These are phyloP conservation scores for Ceratobasidium sp. DNA, from an alignment of 1,284 basidiomycete species.

Conservation along the genomic window DNA sequence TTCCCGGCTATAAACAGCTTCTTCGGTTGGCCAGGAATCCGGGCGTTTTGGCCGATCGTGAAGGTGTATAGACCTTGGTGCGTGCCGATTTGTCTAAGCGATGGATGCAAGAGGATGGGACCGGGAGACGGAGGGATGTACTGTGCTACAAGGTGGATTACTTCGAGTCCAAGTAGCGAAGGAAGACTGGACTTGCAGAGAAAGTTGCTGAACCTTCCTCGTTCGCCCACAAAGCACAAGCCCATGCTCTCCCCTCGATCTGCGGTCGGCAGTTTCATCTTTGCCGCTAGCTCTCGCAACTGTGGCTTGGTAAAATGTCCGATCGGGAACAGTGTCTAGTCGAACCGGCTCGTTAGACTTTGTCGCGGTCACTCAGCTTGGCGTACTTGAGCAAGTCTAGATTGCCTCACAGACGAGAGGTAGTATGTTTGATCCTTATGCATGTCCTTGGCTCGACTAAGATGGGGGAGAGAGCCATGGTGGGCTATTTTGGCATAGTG, in stretches of 20 bases:
- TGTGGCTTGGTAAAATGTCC: conserved; percentile 69
- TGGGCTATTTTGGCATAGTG: conserved; percentile 85
- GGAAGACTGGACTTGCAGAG: conserved; percentile 59
- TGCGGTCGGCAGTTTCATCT: conserved; percentile 77
- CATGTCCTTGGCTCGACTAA: conserved; percentile 70
- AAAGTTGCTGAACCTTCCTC: conserved; percentile 75
- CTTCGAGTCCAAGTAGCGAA: neutral
- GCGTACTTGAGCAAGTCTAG: conserved; percentile 58
- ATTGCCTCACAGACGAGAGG: conserved; percentile 77
- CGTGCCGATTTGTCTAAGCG: conserved; percentile 56
- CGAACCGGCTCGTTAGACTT: neutral
- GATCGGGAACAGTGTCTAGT: conserved; percentile 80
- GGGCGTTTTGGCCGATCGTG: conserved; percentile 84
- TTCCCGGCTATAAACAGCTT: conserved; percentile 83
- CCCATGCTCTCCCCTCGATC: conserved; percentile 91
- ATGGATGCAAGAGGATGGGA: conserved; percentile 68
- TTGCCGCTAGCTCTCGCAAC: conserved; percentile 79
- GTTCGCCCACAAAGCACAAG: conserved; percentile 94
- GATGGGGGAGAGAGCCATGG: conserved; percentile 58
- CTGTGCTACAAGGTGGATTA: conserved; percentile 59
- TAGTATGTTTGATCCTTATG: conserved; percentile 96
- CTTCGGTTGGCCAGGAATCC: conserved; percentile 66
- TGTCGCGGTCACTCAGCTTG: neutral
- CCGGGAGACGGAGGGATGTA: conserved; percentile 78
- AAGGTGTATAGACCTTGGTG: conserved; percentile 88